Evolutionary conservation across 495 filamentous ascomycete species (phyloP).

Genomic region (Penicillium parvum): DNA sequence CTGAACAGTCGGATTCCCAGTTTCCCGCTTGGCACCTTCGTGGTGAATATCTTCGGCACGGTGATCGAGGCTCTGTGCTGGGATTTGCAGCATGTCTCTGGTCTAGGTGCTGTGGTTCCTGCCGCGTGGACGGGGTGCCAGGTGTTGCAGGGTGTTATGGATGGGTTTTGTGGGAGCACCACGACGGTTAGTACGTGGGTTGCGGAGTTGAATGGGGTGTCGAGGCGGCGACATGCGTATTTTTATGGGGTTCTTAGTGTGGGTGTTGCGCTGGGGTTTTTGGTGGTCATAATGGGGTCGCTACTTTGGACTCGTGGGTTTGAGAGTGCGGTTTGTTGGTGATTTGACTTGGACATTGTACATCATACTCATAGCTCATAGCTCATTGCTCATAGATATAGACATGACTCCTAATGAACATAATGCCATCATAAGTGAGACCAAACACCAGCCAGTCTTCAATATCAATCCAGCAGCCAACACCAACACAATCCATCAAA

Average conservation of each 20-base stretch:
- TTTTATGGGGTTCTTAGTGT: slow-evolving; percentile 70
- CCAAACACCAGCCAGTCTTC: not conserved
- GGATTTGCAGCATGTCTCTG: slow-evolving; percentile 61
- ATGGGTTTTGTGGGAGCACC: slow-evolving; percentile 87
- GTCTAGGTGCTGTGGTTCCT: slow-evolving; percentile 18
- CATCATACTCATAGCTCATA: no score
- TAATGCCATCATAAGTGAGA: slow-evolving; percentile 1
- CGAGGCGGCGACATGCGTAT: slow-evolving; percentile 61
- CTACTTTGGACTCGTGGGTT: slow-evolving; percentile 72
- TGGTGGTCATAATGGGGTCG: slow-evolving; percentile 76
- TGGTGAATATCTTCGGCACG: slow-evolving; percentile 76
- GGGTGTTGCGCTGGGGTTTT: slow-evolving; percentile 53
- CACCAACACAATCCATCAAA: not conserved
- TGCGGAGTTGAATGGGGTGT: slow-evolving; percentile 66
- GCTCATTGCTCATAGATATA: no score
- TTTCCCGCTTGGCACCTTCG: slow-evolving; percentile 89
- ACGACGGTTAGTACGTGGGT: slow-evolving; percentile 97
- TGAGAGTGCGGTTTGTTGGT: slow-evolving; percentile 44
- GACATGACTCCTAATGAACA: no score
- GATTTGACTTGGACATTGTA: slow-evolving; percentile 1
- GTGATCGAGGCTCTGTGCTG: slow-evolving; percentile 60
- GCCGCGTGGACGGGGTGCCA: slow-evolving; percentile 59
- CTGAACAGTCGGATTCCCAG: slow-evolving; percentile 61
- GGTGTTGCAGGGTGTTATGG: slow-evolving; percentile 76
- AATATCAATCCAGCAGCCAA: not conserved